Evolutionary conservation across 1,139 yeast genomes (phyloP), one percentile per base, ranked within the genome.

Genomic region (Geotrichum klebahnii): DNA sequence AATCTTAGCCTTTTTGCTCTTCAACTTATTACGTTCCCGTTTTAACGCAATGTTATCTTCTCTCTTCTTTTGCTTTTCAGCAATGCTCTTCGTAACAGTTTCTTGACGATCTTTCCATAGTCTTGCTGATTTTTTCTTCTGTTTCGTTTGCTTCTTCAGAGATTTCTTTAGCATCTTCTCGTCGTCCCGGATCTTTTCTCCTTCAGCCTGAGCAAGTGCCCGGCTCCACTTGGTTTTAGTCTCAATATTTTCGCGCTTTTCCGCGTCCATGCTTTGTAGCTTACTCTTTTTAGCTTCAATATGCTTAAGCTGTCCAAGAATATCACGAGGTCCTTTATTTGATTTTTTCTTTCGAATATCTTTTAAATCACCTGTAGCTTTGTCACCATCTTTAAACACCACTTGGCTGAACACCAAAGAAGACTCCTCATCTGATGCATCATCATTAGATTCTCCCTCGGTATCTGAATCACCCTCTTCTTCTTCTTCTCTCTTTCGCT

Each of bases 121-220:
- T 49, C 79, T 72, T 61, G 86, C 94, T 58, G 94, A 84, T 70
- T 80, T 84, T 62, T 86, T 77, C 70, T 88, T 89, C 65, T 78
- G 76, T 55, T 84, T 79, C 61, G 85, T 95, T 64, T 87, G 86
- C 60, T 86, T 77, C 71, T 85, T 89, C 55, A 92, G 69, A 1
- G 97, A 87, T 67, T 88, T 90, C 61, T 82, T 84, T 67, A 94
- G 76, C 59, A 92, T 71, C 63, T 81, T 83, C 65, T 90, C 98
- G 66, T 92, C 95, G 66, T 94, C 97, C 61, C 84, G 85, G 45
- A 90, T 73, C 66, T 88, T 90, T 39, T 70, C 74, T 44, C 98
- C 98, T 68, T 89, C 96, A 2, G 95, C 90, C 62, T 84, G 92
- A 31, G 84, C 77, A 72, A 90, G 74, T 17, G 94, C 87, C 59